Conservation (phyloP, 768 basidiomycete species). For the Naganishia kalamii region DNA sequence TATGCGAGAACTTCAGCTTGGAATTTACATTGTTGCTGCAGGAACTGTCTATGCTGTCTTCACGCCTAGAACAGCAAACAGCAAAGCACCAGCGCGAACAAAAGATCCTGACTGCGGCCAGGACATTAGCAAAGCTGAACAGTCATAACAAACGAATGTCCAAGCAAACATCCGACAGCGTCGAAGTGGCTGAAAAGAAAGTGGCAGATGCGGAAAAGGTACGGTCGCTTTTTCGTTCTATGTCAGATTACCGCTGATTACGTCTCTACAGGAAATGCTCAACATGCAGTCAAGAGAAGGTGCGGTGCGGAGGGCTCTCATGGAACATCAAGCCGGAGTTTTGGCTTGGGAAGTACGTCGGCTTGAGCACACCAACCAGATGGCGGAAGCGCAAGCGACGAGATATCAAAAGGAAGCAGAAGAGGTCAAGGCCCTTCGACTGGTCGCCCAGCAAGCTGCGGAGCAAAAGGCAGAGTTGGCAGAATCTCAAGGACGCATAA, state of each 20-base stretch:
- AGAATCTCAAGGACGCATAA: background rate
- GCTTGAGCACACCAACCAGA: slow-evolving; percentile 25
- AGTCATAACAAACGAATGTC: slow-evolving; percentile 46
- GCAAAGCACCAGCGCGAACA: slow-evolving; percentile 45
- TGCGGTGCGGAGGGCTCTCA: slow-evolving; percentile 36
- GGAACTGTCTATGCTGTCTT: slow-evolving; percentile 42
- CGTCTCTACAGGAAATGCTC: slow-evolving; percentile 38
- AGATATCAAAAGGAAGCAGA: slow-evolving; percentile 15
- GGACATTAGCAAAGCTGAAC: slow-evolving; percentile 46
- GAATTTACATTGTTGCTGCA: background rate
- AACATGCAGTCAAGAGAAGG: slow-evolving; percentile 42
- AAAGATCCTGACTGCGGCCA: slow-evolving; percentile 47
- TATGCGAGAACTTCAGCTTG: background rate
- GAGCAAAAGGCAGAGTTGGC: background rate
- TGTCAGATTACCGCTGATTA: background rate
- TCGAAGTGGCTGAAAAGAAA: slow-evolving; percentile 45
- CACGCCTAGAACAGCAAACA: slow-evolving; percentile 36
- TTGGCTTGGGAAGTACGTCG: slow-evolving; percentile 47
- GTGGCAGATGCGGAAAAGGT: slow-evolving; percentile 46
- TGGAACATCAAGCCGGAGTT: slow-evolving; percentile 47
- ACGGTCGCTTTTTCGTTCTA: background rate
- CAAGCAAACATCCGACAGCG: slow-evolving; percentile 45
- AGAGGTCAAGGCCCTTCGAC: slow-evolving; percentile 1
- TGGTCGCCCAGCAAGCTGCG: background rate
- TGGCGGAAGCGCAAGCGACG: slow-evolving; percentile 10